Evolutionary conservation across 768 basidiomycete genomes (phyloP).

Genomic region (Tylopilus felleus): DNA sequence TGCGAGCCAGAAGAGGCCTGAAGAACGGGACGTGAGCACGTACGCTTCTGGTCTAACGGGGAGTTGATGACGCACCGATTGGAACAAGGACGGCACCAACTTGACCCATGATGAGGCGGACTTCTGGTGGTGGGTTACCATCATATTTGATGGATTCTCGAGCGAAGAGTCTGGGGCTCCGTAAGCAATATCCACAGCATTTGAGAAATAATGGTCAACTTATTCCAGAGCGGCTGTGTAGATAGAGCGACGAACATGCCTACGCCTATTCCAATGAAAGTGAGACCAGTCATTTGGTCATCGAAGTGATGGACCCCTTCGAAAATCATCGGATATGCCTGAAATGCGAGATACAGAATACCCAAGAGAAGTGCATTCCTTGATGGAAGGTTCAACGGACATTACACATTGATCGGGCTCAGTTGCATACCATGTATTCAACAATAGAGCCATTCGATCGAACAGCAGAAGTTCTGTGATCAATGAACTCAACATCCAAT

Average conservation of each 20-base stretch:
- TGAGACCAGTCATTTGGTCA: constrained; percentile 46
- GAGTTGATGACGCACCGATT: constrained; percentile 38
- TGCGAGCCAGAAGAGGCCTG: constrained; percentile 53
- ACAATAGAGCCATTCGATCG: constrained; percentile 74
- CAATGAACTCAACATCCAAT: not conserved
- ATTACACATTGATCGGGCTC: not conserved
- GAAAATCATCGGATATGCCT: constrained; percentile 58
- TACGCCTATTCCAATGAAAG: constrained; percentile 50
- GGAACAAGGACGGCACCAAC: constrained; percentile 66
- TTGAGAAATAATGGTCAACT: constrained; percentile 8
- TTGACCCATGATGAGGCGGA: constrained; percentile 62
- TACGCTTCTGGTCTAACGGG: not conserved
- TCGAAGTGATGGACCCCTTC: constrained; percentile 47
- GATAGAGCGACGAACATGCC: constrained; percentile 41
- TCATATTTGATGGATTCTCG: constrained; percentile 37
- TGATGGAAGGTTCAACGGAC: not conserved
- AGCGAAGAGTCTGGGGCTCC: constrained; percentile 34
- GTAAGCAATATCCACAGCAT: not conserved
- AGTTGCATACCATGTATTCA: constrained; percentile 60
- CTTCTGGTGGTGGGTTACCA: constrained; percentile 60
- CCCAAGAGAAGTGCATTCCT: constrained; percentile 42
- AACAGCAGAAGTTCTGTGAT: constrained; percentile 53
- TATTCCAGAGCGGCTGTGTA: constrained; percentile 47
- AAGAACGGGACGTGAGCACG: not conserved
- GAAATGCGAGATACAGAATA: constrained; percentile 48